Percentiles rank a stretch among this genome's conserved stretches.
Conservation (phyloP, 129 eudicot species). For the Smallanthus sonchifolius region DNA sequence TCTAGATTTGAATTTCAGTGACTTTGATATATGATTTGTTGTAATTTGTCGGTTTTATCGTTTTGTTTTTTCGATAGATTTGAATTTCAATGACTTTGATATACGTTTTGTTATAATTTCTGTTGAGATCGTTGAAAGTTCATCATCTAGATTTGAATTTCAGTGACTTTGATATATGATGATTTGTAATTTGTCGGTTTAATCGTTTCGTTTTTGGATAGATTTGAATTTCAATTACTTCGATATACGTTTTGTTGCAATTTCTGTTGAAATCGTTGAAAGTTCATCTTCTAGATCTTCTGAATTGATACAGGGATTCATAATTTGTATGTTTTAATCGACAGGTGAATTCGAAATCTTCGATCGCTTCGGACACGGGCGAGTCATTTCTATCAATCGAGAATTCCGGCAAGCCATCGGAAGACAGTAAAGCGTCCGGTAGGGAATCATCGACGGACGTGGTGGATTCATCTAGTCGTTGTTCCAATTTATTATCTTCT, state of each 20-base stretch:
- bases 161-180: too few species aligned
- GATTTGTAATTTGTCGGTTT: too few species aligned
- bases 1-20: too few species aligned
- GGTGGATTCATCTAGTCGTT: constrained; percentile 21
- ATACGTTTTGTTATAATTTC: background rate
- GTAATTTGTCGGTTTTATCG: background rate
- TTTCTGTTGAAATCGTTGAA: background rate
- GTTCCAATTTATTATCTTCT: constrained; percentile 22
- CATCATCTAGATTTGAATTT: background rate
- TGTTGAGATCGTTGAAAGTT: background rate
- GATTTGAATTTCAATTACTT: background rate
- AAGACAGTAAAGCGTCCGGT: constrained; percentile 7
- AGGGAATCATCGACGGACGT: constrained; percentile 15
- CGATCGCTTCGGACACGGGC: constrained; percentile 11
- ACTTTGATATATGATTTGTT: too few species aligned
- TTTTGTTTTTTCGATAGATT: background rate
- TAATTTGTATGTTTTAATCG: background rate
- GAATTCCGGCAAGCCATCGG: background rate
- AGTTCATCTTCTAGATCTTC: background rate
- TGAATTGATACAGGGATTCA: background rate
- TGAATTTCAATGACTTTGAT: background rate
- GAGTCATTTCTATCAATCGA: constrained; percentile 11
- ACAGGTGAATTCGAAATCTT: constrained; percentile 34
- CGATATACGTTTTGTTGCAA: background rate
- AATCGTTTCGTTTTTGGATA: background rate